Conservation (phyloP, 768 basidiomycete species). For the Pleurotus ostreatus region DNA sequence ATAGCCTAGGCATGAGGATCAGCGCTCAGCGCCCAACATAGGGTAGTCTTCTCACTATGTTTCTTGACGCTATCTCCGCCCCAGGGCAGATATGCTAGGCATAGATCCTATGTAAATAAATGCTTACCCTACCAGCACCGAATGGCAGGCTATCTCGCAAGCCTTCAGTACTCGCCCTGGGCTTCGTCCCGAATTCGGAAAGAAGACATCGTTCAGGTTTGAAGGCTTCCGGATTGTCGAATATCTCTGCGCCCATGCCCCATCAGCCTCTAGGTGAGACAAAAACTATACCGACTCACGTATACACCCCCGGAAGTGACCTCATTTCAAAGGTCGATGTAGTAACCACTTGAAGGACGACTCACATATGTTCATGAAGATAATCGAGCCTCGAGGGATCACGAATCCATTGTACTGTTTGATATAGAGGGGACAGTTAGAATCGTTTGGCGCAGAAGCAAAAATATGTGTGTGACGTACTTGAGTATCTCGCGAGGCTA, state of each 20-base stretch:
- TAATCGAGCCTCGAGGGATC: not conserved
- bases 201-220: conserved; percentile 11
- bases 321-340: not conserved
- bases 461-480: not conserved
- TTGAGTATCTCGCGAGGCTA: not conserved
- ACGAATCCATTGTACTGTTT: not conserved
- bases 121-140: conserved; percentile 14
- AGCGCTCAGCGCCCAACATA: not conserved
- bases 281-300: not conserved
- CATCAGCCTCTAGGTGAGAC: not conserved
- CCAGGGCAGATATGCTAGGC: conserved; percentile 16
- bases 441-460: not conserved
- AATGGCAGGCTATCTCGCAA: conserved; percentile 11
- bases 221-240: conserved; percentile 7
- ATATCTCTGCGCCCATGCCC: not conserved
- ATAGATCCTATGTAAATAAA: too few species aligned
- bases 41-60: conserved; percentile 10
- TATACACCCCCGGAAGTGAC: not conserved
- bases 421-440: not conserved
- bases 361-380: not conserved
- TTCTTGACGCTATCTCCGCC: conserved; percentile 12
- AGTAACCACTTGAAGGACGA: not conserved
- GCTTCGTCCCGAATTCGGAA: conserved; percentile 13
- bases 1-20: conserved; percentile 12
- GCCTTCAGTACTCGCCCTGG: conserved; percentile 8